phyloP scores from a whole-genome alignment of 495 filamentous ascomycete species.

The Penicillium silybi region DNA sequence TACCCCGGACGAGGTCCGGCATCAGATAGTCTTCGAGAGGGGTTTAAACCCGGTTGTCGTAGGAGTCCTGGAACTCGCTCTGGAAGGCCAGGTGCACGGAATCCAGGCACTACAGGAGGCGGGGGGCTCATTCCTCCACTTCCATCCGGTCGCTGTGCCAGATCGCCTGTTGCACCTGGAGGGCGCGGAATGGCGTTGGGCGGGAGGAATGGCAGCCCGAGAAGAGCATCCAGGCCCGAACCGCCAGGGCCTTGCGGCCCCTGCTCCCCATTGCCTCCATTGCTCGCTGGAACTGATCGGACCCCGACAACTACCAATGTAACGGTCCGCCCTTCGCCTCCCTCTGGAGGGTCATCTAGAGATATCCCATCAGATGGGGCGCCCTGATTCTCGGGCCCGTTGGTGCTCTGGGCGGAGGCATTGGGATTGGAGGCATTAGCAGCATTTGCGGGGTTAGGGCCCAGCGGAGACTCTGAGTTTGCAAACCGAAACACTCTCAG shows the following conservation, averaged over 20 bases:
- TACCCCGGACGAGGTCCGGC: slow-evolving; percentile 21
- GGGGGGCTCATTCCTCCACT: slow-evolving; percentile 48
- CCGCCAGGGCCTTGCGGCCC: slow-evolving; percentile 37
- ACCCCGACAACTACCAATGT: slow-evolving; percentile 72
- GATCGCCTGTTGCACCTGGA: slow-evolving; percentile 28
- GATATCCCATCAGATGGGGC: slow-evolving; percentile 30
- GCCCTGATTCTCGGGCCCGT: slow-evolving; percentile 12
- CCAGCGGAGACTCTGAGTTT: slow-evolving; percentile 38
- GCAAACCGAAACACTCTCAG: slow-evolving; percentile 59
- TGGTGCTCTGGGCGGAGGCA: slow-evolving; percentile 14
- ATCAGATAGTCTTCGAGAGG: slow-evolving; percentile 38
- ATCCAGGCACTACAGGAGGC: slow-evolving; percentile 46
- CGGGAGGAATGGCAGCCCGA: slow-evolving; percentile 56
- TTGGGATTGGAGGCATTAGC: not conserved
- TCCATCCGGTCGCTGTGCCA: slow-evolving; percentile 35
- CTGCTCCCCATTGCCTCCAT: slow-evolving; percentile 39
- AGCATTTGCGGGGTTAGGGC: slow-evolving; percentile 9
- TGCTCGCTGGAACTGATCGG: slow-evolving; percentile 57
- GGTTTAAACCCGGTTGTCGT: slow-evolving; percentile 34
- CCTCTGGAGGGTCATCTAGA: slow-evolving; percentile 43
- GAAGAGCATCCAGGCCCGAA: slow-evolving; percentile 43
- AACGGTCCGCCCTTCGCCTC: slow-evolving; percentile 57
- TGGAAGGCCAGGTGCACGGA: slow-evolving; percentile 37
- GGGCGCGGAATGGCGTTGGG: slow-evolving; percentile 49
- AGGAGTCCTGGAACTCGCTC: slow-evolving; percentile 48